Conservation (phyloP, 2,329 filamentous ascomycete species). For the Arachnomyces sp. region DNA sequence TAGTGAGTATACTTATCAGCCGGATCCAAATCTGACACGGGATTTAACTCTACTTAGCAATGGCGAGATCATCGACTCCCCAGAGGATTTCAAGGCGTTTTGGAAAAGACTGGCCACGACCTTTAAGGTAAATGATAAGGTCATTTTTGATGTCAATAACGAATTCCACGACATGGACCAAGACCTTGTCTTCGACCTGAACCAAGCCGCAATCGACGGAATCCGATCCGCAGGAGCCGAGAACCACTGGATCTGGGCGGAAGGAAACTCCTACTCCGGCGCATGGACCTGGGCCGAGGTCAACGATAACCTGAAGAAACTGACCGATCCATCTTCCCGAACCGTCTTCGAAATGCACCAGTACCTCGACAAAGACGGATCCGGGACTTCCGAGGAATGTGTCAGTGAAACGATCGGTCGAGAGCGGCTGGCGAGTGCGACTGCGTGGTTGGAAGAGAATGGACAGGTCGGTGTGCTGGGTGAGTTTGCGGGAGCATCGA, state of each 20-base stretch:
- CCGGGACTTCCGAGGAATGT: conserved; percentile 43
- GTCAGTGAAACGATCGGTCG: conserved; percentile 45
- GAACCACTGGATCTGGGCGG: conserved; percentile 49
- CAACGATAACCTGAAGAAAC: conserved; percentile 36
- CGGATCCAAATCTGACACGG: too few species aligned
- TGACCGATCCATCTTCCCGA: conserved; percentile 46
- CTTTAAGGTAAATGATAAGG: conserved; percentile 46
- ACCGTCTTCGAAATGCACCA: conserved; percentile 56
- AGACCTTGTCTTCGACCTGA: conserved; percentile 49
- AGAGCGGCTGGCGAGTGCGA: conserved; percentile 44
- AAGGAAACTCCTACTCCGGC: conserved; percentile 43
- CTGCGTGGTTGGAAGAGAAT: conserved; percentile 46
- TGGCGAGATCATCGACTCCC: conserved; percentile 43
- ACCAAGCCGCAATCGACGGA: conserved; percentile 56
- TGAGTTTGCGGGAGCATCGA: conserved; percentile 47
- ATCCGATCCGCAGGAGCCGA: conserved; percentile 53
- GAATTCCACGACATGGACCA: conserved; percentile 58
- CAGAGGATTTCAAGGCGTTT: conserved; percentile 46
- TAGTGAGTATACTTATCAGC: conserved; percentile 19
- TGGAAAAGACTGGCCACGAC: conserved; percentile 48
- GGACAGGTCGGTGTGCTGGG: conserved; percentile 46
- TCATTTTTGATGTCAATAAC: conserved; percentile 58
- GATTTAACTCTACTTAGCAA: conserved; percentile 12
- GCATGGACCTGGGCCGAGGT: conserved; percentile 43
- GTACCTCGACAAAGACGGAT: conserved; percentile 50